Evolutionary conservation across 768 basidiomycete genomes (phyloP).

Genomic region (Hygrophoropsis aurantiaca): DNA sequence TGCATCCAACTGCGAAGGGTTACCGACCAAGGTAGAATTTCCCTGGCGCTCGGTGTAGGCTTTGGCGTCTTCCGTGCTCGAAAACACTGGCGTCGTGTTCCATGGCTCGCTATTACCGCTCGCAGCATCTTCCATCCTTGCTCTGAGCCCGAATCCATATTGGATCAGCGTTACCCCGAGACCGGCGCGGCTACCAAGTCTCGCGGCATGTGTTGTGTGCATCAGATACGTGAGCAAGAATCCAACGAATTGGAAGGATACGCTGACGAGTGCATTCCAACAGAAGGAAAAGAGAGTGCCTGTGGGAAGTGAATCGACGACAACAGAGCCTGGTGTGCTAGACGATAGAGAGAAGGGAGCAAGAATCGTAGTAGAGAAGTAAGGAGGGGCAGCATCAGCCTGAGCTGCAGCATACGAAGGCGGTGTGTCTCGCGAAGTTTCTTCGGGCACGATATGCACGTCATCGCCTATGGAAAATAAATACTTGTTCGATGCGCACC

Average conservation of each 20-base stretch:
- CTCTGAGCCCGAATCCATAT: conserved; percentile 83
- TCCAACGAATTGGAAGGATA: conserved; percentile 97
- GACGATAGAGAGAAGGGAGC: conserved; percentile 69
- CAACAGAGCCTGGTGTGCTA: conserved; percentile 65
- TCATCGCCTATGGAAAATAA: conserved; percentile 52
- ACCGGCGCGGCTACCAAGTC: conserved; percentile 90
- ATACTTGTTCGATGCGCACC: not conserved
- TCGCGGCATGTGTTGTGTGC: conserved; percentile 90
- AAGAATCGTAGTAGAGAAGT: conserved; percentile 98
- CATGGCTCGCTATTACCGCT: conserved; percentile 32
- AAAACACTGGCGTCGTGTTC: conserved; percentile 40
- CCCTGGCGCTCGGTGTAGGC: conserved; percentile 31
- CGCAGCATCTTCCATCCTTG: conserved; percentile 40
- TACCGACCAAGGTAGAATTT: conserved; percentile 24
- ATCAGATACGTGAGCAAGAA: conserved; percentile 92
- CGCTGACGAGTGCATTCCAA: conserved; percentile 90
- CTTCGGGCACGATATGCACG: conserved; percentile 79
- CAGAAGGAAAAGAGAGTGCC: conserved; percentile 83
- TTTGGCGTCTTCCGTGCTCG: conserved; percentile 45
- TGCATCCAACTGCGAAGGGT: conserved; percentile 29
- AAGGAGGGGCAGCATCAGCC: conserved; percentile 94
- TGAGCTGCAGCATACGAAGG: conserved; percentile 93
- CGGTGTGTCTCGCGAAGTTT: conserved; percentile 77
- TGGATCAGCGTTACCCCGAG: conserved; percentile 96
- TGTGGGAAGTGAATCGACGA: conserved; percentile 86